A percentile compares a stretch with the other conserved stretches of the same genome.
Conservation (phyloP, 1,284 basidiomycete genomes). For the Tilletia walkeri region DNA sequence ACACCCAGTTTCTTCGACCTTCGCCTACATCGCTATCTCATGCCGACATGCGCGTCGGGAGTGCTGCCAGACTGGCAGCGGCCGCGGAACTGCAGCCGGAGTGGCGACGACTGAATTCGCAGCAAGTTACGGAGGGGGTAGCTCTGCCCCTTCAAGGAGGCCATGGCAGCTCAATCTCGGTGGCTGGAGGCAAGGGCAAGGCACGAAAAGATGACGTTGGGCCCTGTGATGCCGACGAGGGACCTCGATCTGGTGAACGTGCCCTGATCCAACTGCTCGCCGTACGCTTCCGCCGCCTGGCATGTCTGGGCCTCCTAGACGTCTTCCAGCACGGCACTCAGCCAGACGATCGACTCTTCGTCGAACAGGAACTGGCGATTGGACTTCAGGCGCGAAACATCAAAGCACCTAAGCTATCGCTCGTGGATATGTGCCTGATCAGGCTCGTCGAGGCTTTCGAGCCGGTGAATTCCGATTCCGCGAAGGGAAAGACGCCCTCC, state of each 20-base stretch:
- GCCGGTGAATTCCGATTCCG: not conserved
- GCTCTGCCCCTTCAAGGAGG: not conserved
- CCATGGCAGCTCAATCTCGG: no score
- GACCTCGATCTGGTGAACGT: no score
- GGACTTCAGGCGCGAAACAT: not conserved
- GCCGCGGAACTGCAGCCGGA: not conserved
- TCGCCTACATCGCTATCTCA: not conserved
- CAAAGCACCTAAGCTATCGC: not conserved
- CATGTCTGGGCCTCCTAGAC: not conserved
- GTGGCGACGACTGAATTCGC: not conserved
- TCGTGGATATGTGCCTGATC: constrained; percentile 1
- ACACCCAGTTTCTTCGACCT: constrained; percentile 9
- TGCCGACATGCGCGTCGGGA: constrained; percentile 1
- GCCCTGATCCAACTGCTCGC: not conserved
- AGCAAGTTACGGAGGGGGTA: not conserved
- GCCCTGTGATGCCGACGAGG: not conserved
- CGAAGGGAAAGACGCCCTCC: not conserved
- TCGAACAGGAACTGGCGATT: not conserved
- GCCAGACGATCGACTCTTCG: not conserved
- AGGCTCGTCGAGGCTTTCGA: constrained; percentile 2
- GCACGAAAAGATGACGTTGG: not conserved
- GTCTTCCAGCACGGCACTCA: not conserved
- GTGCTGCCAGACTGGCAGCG: not conserved
- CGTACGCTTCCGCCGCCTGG: not conserved
- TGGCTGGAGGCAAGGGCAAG: not conserved